Percentiles rank a stretch among this genome's conserved stretches.
These are phyloP conservation scores for Chamaecyparis obtusa DNA, from an alignment of 75 land plant species.

Conservation along the genomic window DNA sequence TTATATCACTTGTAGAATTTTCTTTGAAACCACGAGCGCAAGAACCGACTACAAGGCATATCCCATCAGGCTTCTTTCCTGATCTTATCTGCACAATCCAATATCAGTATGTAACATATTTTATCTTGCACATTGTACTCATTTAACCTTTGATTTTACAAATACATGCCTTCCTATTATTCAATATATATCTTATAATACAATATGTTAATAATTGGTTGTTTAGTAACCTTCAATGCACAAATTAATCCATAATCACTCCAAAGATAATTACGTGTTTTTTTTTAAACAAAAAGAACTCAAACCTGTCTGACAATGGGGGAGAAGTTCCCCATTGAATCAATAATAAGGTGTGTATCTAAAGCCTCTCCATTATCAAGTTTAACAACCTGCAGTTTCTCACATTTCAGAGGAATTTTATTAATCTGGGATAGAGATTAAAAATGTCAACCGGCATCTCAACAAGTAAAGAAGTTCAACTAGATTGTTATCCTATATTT, in stretches of 20 bases:
- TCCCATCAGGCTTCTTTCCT: constrained; percentile 88
- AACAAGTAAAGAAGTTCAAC: constrained; percentile 2
- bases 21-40: constrained; percentile 83
- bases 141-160: background rate
- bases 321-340: constrained; percentile 96
- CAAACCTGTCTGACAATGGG: constrained; percentile 85
- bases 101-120: background rate
- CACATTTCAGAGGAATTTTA: background rate
- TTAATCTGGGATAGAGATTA: background rate
- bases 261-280: background rate
- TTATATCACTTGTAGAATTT: constrained; percentile 78
- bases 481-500: background rate
- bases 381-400: constrained; percentile 30
- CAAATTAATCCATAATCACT: background rate
- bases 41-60: constrained; percentile 94
- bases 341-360: constrained; percentile 64
- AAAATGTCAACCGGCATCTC: background rate
- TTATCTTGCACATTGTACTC: background rate
- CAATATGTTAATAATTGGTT: background rate
- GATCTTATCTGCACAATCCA: constrained; percentile 54
- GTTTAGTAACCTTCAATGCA: background rate
- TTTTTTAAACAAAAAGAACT: constrained; percentile 13
- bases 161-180: constrained; percentile 1
- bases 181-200: background rate
- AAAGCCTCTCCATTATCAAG: constrained; percentile 51